These are phyloP conservation scores for Dentipellis sp. DNA, from an alignment of 768 basidiomycete genomes.

Conservation along the genomic window DNA sequence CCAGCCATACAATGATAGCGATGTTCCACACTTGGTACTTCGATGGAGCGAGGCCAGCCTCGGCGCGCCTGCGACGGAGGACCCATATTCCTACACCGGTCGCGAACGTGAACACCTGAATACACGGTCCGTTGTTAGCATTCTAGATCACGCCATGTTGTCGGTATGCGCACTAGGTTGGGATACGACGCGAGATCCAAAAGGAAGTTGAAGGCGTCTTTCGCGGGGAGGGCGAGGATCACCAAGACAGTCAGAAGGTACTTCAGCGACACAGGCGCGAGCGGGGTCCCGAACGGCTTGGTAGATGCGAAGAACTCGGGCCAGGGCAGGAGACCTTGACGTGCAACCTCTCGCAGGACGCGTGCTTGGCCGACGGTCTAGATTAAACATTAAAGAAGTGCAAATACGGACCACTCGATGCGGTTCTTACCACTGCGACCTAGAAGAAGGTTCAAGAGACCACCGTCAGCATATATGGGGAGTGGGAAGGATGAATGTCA, in stretches of 20 bases:
- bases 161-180: constrained; percentile 22
- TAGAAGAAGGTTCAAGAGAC: constrained; percentile 11
- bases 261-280: constrained; percentile 31
- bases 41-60: constrained; percentile 15
- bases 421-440: constrained; percentile 15
- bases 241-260: constrained; percentile 30
- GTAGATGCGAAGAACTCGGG: constrained; percentile 38
- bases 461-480: constrained; percentile 27
- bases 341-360: constrained; percentile 40
- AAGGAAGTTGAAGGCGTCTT: constrained; percentile 28
- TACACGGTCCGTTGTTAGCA: constrained; percentile 1
- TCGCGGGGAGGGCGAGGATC: constrained; percentile 28
- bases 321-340: constrained; percentile 44
- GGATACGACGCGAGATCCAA: constrained; percentile 32
- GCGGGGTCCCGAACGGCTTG: constrained; percentile 39
- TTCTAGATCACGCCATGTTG: background rate
- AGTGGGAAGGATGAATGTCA: constrained; percentile 28
- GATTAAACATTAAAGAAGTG: background rate
- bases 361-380: constrained; percentile 33
- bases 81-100: constrained; percentile 24
- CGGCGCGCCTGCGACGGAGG: constrained; percentile 19
- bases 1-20: constrained; percentile 16
- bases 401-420: background rate
- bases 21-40: constrained; percentile 16
- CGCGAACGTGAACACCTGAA: constrained; percentile 19